Evolutionary conservation across 805 yeast genomes (phyloP), one percentile per base, ranked within the genome.

Genomic region (Wickerhamomyces canadensis): DNA sequence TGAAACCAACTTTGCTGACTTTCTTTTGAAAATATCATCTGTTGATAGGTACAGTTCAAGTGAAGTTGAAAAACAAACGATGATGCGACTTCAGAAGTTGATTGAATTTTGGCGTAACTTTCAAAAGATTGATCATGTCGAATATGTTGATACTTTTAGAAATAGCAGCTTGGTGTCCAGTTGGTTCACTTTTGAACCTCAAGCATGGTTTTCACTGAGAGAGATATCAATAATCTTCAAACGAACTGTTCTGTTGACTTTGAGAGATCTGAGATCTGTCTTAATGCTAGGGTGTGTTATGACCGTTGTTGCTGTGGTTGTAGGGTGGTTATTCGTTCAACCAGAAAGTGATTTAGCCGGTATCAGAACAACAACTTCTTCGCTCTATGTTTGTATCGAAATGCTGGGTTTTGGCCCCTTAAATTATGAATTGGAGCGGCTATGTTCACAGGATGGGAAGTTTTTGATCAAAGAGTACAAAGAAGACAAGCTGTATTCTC

Each of bases 321-420:
- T 73, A 29, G 95, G 95, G 0, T 84, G 93, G 88, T 70, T 86
- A 29, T 86, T 80, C 51, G 80, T 60, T 53, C 73, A 73, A 45
- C 88, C 88, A 4, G 74, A 70, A 15, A 67, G 70, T 3, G 65
- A 74, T 11, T 45, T 78, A 25, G 69, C 78, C 1, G 95, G 95
- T 6, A 69, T 84, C 16, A 61, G 94, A 43, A 70, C 94, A 1
- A 57, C 55, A 6, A 58, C 74, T 19, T 74, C 78, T 10, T 62
- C 78, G 1, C 45, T 78, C 6, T 79, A 80, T 50, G 68, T 72
- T 10, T 61, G 76, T 5, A 62, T 65, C 31, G 74, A 79, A 13
- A 55, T 76, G 8, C 78, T 76, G 53, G 71, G 76, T 13, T 80
- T 78, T 48, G 51, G 80, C 19, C 67, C 76, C 31, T 49, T 75